Conservation (phyloP, 208 protist species). For the Leishmania braziliensis region DNA sequence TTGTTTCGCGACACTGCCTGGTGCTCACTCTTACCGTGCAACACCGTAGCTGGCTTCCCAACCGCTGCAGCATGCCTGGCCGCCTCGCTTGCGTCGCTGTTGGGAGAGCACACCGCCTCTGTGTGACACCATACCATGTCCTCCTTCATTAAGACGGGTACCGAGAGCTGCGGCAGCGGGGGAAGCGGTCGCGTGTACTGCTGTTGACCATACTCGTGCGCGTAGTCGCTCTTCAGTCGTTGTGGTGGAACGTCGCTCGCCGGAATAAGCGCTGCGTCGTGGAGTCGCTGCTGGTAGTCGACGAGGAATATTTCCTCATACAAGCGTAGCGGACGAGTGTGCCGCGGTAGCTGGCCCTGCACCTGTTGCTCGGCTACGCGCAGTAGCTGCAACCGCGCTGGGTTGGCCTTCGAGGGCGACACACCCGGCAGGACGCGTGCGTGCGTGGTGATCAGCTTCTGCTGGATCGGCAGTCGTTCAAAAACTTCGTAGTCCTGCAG, state of each 20-base stretch:
- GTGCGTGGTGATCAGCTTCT: conserved; percentile 54
- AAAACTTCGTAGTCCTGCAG: conserved; percentile 65
- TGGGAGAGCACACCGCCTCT: neutral
- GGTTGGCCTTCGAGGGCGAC: conserved; percentile 19
- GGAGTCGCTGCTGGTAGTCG: conserved; percentile 53
- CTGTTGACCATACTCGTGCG: conserved; percentile 28
- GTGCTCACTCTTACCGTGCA: neutral
- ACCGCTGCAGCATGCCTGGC: neutral
- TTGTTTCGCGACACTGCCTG: neutral
- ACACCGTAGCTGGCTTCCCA: neutral
- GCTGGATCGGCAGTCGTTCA: conserved; percentile 33
- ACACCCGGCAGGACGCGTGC: conserved; percentile 44
- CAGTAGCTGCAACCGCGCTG: conserved; percentile 38
- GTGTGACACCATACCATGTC: conserved; percentile 32
- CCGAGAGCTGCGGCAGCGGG: conserved; percentile 13
- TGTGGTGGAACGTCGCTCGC: conserved; percentile 29
- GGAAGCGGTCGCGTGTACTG: neutral
- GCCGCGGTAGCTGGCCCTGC: conserved; percentile 9
- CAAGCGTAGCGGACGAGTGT: conserved; percentile 41
- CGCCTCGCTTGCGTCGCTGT: neutral
- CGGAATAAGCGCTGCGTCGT: conserved; percentile 36
- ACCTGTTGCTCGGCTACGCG: conserved; percentile 36
- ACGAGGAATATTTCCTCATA: conserved; percentile 74
- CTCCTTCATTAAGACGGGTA: conserved; percentile 24
- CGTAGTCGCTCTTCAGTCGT: conserved; percentile 18